Conservation (phyloP, 257 asterid species). For the Rubia yunnanensis region DNA sequence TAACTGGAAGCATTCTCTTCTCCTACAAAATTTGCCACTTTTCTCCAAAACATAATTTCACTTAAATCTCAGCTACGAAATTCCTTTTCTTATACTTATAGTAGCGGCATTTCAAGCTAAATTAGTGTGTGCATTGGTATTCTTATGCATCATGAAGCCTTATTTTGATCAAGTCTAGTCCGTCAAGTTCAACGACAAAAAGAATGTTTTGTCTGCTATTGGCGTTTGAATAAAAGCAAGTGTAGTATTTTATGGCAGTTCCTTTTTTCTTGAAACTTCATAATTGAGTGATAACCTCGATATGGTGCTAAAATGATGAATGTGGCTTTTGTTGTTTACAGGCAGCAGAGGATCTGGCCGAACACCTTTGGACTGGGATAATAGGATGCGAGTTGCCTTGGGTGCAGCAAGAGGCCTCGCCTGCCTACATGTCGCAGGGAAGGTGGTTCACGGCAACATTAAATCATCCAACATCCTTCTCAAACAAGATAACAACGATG, state of each 20-base stretch:
- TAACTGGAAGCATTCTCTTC: neutral
- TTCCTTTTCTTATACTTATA: too few species aligned
- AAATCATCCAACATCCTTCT: constrained; percentile 89
- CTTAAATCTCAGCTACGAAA: too few species aligned
- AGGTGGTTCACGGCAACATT: constrained; percentile 83
- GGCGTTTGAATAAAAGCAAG: neutral
- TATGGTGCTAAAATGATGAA: neutral
- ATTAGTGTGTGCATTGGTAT: neutral
- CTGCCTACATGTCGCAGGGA: constrained; percentile 63
- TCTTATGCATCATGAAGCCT: neutral
- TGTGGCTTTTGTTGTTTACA: constrained; percentile 11
- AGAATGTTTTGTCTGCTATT: neutral
- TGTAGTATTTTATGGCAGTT: neutral
- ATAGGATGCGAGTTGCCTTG: constrained; percentile 59
- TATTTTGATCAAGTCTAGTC: neutral
- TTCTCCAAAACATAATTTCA: neutral
- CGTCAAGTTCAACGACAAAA: neutral
- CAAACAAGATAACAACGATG: constrained; percentile 50
- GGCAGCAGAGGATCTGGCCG: constrained; percentile 99
- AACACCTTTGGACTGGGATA: constrained; percentile 94
- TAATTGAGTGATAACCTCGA: neutral
- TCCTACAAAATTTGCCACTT: too few species aligned
- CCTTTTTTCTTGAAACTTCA: neutral
- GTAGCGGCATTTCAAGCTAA: too few species aligned
- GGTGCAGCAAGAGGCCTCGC: constrained; percentile 78